A percentile compares a stretch with the other conserved stretches of the same genome.
Conservation (phyloP, 495 filamentous ascomycete species). For the Daldinia bambusicola region DNA sequence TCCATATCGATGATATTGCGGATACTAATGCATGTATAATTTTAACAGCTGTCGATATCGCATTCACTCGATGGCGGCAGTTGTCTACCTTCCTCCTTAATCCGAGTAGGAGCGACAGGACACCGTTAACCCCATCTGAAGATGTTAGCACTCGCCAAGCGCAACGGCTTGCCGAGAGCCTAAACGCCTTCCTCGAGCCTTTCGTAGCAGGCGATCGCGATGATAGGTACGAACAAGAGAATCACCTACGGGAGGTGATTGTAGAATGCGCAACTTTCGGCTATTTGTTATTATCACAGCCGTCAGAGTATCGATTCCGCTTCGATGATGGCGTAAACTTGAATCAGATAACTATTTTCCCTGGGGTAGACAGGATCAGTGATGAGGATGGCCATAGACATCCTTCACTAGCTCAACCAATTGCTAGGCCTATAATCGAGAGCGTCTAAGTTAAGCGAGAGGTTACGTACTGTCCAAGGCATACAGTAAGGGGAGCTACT, state of each 20-base stretch:
- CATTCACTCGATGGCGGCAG: slow-evolving; percentile 50
- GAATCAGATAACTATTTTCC: slow-evolving; percentile 42
- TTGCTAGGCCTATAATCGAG: slow-evolving; percentile 41
- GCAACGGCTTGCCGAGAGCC: slow-evolving; percentile 38
- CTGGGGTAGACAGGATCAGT: slow-evolving; percentile 47
- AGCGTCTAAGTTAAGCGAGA: slow-evolving; percentile 23
- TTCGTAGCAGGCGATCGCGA: slow-evolving; percentile 44
- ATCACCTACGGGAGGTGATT: slow-evolving; percentile 49
- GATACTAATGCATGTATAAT: slow-evolving; percentile 12
- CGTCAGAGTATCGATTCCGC: slow-evolving; percentile 46
- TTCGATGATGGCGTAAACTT: slow-evolving; percentile 18
- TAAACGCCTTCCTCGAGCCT: slow-evolving; percentile 48
- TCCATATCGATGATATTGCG: not conserved
- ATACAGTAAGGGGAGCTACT: not conserved
- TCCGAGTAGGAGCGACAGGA: slow-evolving; percentile 47
- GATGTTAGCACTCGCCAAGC: slow-evolving; percentile 46
- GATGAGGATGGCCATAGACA: slow-evolving; percentile 43
- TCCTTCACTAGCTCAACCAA: slow-evolving; percentile 22
- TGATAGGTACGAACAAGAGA: slow-evolving; percentile 50
- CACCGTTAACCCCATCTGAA: slow-evolving; percentile 44
- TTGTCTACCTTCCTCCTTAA: slow-evolving; percentile 53
- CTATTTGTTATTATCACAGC: slow-evolving; percentile 51
- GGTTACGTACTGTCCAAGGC: not conserved
- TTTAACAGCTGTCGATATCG: slow-evolving; percentile 42
- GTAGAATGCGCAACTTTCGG: slow-evolving; percentile 49